These are phyloP conservation scores for Penium margaritaceum DNA, from an alignment of 139 green algal genomes.

Conservation along the genomic window DNA sequence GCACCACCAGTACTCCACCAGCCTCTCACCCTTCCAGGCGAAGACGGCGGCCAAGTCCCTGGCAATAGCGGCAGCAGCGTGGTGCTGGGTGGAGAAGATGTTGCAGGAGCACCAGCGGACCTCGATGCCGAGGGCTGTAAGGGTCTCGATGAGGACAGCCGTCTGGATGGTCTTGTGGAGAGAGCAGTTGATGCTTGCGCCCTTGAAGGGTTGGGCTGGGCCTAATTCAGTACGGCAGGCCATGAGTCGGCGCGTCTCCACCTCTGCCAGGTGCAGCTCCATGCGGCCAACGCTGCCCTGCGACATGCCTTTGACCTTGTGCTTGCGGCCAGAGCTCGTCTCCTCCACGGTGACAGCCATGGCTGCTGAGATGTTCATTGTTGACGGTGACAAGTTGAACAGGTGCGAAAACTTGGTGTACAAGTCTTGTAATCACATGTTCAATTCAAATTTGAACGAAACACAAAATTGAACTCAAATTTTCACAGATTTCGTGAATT, in stretches of 20 bases:
- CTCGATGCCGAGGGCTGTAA: constrained; percentile 87
- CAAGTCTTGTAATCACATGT: no score
- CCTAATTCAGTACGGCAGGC: constrained; percentile 87
- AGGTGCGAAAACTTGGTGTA: no score
- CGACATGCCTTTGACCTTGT: constrained; percentile 52
- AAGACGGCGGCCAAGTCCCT: constrained; percentile 91
- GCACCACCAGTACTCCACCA: constrained; percentile 99
- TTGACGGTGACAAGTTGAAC: no score
- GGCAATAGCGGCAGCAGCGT: constrained; percentile 92
- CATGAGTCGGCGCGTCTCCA: constrained; percentile 95
- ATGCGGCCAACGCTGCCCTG: constrained; percentile 92
- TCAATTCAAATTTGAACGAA: no score
- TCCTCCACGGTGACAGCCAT: no score
- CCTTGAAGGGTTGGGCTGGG: no score
- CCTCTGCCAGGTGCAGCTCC: constrained; percentile 93
- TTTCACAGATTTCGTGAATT: no score
- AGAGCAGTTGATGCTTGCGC: no score
- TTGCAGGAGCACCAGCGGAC: constrained; percentile 99
- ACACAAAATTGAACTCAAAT: no score
- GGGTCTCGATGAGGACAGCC: constrained; percentile 96
- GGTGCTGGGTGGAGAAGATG: constrained; percentile 98
- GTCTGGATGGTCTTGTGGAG: no score
- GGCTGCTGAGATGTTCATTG: no score
- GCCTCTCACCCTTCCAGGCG: constrained; percentile 98
- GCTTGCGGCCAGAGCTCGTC: constrained; percentile 30